Percentiles rank a stretch among this genome's conserved stretches.
Evolutionary conservation across 345 rosid genomes (phyloP).

Genomic region (Euphorbia peplus): DNA sequence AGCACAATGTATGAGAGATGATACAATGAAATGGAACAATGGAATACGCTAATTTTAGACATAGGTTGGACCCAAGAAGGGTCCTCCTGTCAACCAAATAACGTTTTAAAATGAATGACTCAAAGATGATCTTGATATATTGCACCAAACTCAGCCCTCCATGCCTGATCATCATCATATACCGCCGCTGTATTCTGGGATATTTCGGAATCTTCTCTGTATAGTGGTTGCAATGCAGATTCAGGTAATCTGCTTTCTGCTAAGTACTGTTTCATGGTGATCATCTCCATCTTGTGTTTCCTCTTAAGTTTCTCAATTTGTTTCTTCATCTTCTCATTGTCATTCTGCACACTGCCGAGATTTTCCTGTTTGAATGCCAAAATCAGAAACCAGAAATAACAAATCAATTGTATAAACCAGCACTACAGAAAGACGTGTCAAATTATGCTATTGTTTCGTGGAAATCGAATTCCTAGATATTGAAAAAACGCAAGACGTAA

Average conservation of each 20-base stretch:
- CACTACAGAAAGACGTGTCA: too few species aligned
- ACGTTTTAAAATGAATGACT: background rate
- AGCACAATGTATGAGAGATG: background rate
- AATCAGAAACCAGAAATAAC: background rate
- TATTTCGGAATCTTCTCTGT: constrained; percentile 40
- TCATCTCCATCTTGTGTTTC: constrained; percentile 90
- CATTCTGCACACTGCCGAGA: constrained; percentile 43
- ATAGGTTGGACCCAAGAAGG: constrained; percentile 22
- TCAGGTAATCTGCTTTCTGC: constrained; percentile 83
- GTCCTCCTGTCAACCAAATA: background rate
- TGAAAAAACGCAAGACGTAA: too few species aligned
- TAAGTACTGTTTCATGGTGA: constrained; percentile 76
- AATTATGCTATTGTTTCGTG: too few species aligned
- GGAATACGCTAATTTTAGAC: background rate
- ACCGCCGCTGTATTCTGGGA: constrained; percentile 22
- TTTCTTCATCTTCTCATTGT: constrained; percentile 84
- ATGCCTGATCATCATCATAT: constrained; percentile 84
- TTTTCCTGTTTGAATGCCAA: constrained; percentile 48
- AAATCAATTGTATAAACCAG: background rate
- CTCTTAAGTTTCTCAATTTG: constrained; percentile 80
- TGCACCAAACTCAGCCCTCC: constrained; percentile 96
- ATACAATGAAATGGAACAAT: background rate
- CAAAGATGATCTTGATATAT: constrained; percentile 69
- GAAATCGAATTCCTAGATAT: too few species aligned
- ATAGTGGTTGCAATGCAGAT: constrained; percentile 63